Conservation (phyloP, 371 early-diverging fungal genomes). For the Mucor racemosus region DNA sequence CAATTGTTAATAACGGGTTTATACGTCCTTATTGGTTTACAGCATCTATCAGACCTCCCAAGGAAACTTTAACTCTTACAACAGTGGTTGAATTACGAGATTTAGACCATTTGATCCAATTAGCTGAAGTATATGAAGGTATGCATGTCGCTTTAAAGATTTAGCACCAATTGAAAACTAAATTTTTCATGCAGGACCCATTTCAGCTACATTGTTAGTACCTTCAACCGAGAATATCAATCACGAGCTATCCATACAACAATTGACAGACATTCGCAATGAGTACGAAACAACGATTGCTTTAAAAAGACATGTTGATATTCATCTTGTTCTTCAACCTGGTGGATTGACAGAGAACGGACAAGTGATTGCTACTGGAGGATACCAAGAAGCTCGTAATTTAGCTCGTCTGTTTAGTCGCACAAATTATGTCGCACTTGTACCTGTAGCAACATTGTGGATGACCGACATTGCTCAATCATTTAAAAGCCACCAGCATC, state of each 20-base stretch:
- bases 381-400: slow-evolving; percentile 50
- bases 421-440: slow-evolving; percentile 48
- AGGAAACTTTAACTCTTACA: slow-evolving; percentile 29
- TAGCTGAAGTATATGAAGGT: slow-evolving; percentile 45
- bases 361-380: slow-evolving; percentile 31
- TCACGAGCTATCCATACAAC: slow-evolving; percentile 24
- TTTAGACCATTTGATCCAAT: slow-evolving; percentile 22
- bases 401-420: slow-evolving; percentile 64
- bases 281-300: slow-evolving; percentile 44
- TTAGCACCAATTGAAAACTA: neutral
- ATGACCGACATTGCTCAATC: slow-evolving; percentile 27
- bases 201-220: slow-evolving; percentile 57
- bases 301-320: slow-evolving; percentile 52
- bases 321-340: slow-evolving; percentile 57
- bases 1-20: slow-evolving; percentile 26
- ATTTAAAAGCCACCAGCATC: slow-evolving; percentile 18
- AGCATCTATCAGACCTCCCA: slow-evolving; percentile 20
- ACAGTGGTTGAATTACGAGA: slow-evolving; percentile 38
- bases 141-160: neutral
- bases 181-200: slow-evolving; percentile 43
- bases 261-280: slow-evolving; percentile 36
- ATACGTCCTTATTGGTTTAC: slow-evolving; percentile 46
- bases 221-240: slow-evolving; percentile 25
- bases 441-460: slow-evolving; percentile 41
- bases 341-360: slow-evolving; percentile 18